Percentiles rank a stretch among this genome's conserved stretches.
These are phyloP conservation scores for Syncephalastrum monosporum DNA, from an alignment of 371 early-diverging fungal genomes.

Conservation along the genomic window DNA sequence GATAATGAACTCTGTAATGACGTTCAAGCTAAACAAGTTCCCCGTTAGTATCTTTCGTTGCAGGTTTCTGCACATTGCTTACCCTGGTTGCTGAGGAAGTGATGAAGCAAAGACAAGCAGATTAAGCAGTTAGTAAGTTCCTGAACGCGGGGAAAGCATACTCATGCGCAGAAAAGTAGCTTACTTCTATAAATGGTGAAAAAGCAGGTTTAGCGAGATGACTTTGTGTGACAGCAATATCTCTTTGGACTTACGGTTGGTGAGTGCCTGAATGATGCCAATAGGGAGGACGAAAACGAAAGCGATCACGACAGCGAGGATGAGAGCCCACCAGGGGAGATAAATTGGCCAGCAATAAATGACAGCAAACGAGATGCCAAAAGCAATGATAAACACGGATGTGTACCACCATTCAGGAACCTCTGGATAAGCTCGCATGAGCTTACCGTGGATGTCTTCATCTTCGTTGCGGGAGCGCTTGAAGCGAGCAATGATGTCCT, in stretches of 20 bases:
- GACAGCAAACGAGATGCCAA: slow-evolving; percentile 50
- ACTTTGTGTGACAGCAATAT: too few species aligned
- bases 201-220: too few species aligned
- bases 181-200: too few species aligned
- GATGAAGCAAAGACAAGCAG: too few species aligned
- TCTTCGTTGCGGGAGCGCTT: slow-evolving; percentile 54
- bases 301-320: slow-evolving; percentile 63
- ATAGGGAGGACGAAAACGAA: slow-evolving; percentile 75
- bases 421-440: slow-evolving; percentile 73
- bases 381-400: slow-evolving; percentile 44
- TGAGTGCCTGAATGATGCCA: slow-evolving; percentile 76
- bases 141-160: too few species aligned
- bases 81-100: slow-evolving; percentile 48
- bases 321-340: slow-evolving; percentile 68
- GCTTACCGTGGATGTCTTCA: slow-evolving; percentile 66
- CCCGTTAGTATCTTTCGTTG: too few species aligned
- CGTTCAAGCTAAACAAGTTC: slow-evolving; percentile 41
- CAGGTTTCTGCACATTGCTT: too few species aligned
- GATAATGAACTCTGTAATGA: slow-evolving; percentile 70
- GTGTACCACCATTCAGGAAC: slow-evolving; percentile 77
- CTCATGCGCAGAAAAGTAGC: too few species aligned
- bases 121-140: too few species aligned
- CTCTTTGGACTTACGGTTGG: slow-evolving; percentile 30
- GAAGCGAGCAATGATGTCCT: slow-evolving; percentile 59
- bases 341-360: slow-evolving; percentile 54